Percentiles rank a stretch among this genome's conserved stretches.
phyloP scores from a whole-genome alignment of 2,329 filamentous ascomycete species.

The Fusarium veterinarium region DNA sequence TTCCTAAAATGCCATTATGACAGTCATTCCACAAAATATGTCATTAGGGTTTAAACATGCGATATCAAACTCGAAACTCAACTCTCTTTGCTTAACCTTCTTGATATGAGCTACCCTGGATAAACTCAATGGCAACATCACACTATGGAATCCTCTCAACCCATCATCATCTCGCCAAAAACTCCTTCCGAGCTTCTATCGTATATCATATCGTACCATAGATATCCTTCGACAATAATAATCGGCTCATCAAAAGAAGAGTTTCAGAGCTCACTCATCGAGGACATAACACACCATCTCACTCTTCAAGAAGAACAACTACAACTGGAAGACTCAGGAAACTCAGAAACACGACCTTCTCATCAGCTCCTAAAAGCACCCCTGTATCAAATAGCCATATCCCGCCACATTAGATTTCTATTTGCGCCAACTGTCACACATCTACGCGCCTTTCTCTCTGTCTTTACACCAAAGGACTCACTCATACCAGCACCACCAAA shows the following conservation, averaged over 20 bases:
- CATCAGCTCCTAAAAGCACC: conserved; percentile 67
- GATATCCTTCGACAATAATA: conserved; percentile 73
- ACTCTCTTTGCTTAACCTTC: not conserved
- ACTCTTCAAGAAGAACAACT: conserved; percentile 2
- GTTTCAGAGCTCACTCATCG: conserved; percentile 71
- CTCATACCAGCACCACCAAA: conserved; percentile 53
- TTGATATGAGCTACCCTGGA: conserved; percentile 28
- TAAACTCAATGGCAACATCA: not conserved
- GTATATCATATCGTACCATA: conserved; percentile 68
- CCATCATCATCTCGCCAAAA: conserved; percentile 63
- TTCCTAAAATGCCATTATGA: not conserved
- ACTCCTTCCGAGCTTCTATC: conserved; percentile 72
- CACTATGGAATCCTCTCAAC: conserved; percentile 39
- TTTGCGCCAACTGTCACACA: conserved; percentile 82
- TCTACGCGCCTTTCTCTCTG: conserved; percentile 79
- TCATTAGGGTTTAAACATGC: accelerated
- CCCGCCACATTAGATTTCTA: conserved; percentile 74
- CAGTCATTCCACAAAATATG: not conserved
- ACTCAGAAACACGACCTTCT: not conserved
- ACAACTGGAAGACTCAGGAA: not conserved
- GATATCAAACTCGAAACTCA: not conserved
- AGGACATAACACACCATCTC: conserved; percentile 55
- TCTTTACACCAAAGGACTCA: conserved; percentile 57
- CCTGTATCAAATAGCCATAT: conserved; percentile 75
- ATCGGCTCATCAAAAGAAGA: conserved; percentile 73